These are phyloP conservation scores for Candida sanyaensis DNA, from an alignment of 1,139 yeast genomes.

Conservation along the genomic window DNA sequence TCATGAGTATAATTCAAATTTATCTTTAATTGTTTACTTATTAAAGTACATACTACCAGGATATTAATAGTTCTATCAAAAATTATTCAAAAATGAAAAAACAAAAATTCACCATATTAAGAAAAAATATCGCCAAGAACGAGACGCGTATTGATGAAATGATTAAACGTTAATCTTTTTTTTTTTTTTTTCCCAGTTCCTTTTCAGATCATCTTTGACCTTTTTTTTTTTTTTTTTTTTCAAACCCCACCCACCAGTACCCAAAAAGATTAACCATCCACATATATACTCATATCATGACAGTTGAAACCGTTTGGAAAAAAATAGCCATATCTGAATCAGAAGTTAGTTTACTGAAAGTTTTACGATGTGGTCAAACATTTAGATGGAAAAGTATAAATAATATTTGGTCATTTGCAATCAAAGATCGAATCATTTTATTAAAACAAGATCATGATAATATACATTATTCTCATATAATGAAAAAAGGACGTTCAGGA, in stretches of 20 bases:
- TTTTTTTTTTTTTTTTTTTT: not conserved
- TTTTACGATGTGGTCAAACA: conserved; percentile 87
- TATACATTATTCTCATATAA: conserved; percentile 33
- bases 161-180: no score
- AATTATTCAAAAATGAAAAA: no score
- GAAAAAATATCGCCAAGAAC: no score
- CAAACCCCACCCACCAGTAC: not conserved
- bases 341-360: conserved; percentile 67
- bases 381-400: conserved; percentile 69
- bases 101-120: no score
- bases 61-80: no score
- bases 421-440: conserved; percentile 49
- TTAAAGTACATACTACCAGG: no score
- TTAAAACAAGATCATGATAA: conserved; percentile 46
- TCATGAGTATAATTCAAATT: no score
- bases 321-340: conserved; percentile 22
- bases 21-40: no score
- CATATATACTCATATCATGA: conserved; percentile 4
- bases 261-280: no score
- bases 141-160: no score
- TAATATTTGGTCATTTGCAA: conserved; percentile 61
- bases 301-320: conserved; percentile 30
- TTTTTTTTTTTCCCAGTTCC: no score
- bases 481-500: conserved; percentile 16
- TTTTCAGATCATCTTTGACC: no score